phyloP scores from a whole-genome alignment of 768 basidiomycete genomes.

The Hydnomerulius pinastri region DNA sequence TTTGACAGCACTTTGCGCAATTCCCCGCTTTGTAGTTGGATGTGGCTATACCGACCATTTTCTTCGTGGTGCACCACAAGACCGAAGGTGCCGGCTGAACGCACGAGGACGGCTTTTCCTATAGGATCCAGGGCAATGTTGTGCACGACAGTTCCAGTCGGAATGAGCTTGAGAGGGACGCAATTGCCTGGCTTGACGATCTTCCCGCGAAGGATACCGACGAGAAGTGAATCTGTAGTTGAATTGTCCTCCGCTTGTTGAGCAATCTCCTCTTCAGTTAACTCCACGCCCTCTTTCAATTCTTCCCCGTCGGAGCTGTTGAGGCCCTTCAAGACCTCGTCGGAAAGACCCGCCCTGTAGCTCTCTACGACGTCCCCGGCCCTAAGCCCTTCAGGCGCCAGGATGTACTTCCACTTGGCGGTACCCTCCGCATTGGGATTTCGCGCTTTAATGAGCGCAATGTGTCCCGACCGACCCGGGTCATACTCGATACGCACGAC shows the following conservation, averaged over 20 bases:
- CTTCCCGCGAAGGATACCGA: conserved; percentile 81
- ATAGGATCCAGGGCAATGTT: conserved; percentile 74
- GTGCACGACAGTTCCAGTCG: conserved; percentile 90
- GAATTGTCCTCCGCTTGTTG: conserved; percentile 25
- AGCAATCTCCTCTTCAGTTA: conserved; percentile 23
- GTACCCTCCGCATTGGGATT: conserved; percentile 51
- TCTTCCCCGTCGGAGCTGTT: conserved; percentile 23
- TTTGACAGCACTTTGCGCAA: conserved; percentile 80
- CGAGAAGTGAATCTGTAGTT: conserved; percentile 65
- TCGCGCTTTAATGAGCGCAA: conserved; percentile 80
- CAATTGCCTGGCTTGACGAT: conserved; percentile 93
- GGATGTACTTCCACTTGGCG: conserved; percentile 83
- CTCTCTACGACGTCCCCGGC: conserved; percentile 89
- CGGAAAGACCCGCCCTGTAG: conserved; percentile 80
- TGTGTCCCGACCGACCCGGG: conserved; percentile 91
- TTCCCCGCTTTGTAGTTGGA: conserved; percentile 91
- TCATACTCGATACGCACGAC: conserved; percentile 97
- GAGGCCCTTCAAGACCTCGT: conserved; percentile 57
- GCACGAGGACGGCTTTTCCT: conserved; percentile 80
- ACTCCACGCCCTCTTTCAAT: conserved; percentile 9
- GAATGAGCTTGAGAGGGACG: conserved; percentile 87
- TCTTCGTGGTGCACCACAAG: conserved; percentile 80
- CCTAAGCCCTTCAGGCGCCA: conserved; percentile 86
- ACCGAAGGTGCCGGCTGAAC: conserved; percentile 86
- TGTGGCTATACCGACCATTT: conserved; percentile 70